phyloP scores from a whole-genome alignment of 2,329 filamentous ascomycete species.

The Aspergillus amoenus region DNA sequence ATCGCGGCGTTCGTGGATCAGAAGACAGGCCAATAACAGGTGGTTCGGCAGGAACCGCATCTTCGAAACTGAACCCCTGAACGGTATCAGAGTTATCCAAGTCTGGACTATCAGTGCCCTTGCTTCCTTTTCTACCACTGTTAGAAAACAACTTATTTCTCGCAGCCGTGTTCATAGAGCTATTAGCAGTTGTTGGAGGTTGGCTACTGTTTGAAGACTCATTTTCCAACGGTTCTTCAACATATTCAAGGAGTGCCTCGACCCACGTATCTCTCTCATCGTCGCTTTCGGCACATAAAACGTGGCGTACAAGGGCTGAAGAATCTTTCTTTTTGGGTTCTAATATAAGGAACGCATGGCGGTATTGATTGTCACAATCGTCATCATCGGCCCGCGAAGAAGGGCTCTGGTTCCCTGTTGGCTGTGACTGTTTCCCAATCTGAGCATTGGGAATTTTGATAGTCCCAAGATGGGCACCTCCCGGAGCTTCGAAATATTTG shows the following conservation, averaged over 20 bases:
- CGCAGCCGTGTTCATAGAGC: slow-evolving; percentile 13
- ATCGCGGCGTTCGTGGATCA: slow-evolving; percentile 31
- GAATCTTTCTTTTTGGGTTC: slow-evolving; percentile 98
- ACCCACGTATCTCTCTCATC: slow-evolving; percentile 92
- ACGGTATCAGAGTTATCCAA: slow-evolving; percentile 35
- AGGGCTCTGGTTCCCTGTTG: slow-evolving; percentile 56
- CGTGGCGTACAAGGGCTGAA: slow-evolving; percentile 81
- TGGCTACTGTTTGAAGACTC: slow-evolving; percentile 27
- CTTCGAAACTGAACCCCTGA: slow-evolving; percentile 56
- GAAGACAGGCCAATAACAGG: slow-evolving; percentile 50
- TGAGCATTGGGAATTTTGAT: slow-evolving; percentile 90
- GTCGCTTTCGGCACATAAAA: slow-evolving; percentile 93
- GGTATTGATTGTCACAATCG: slow-evolving; percentile 88
- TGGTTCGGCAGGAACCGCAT: slow-evolving; percentile 58
- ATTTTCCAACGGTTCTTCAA: slow-evolving; percentile 55
- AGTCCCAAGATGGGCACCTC: slow-evolving; percentile 84
- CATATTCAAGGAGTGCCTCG: slow-evolving; percentile 82
- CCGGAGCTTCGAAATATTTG: slow-evolving; percentile 88
- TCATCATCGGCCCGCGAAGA: slow-evolving; percentile 68
- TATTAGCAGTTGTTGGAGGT: slow-evolving; percentile 20
- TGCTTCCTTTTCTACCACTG: slow-evolving; percentile 29
- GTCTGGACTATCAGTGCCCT: slow-evolving; percentile 42
- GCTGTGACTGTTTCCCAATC: slow-evolving; percentile 86
- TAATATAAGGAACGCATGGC: slow-evolving; percentile 90
- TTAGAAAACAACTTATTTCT: slow-evolving; percentile 28